Conservation (phyloP, 257 asterid species). For the Dorcoceras hygrometricum region DNA sequence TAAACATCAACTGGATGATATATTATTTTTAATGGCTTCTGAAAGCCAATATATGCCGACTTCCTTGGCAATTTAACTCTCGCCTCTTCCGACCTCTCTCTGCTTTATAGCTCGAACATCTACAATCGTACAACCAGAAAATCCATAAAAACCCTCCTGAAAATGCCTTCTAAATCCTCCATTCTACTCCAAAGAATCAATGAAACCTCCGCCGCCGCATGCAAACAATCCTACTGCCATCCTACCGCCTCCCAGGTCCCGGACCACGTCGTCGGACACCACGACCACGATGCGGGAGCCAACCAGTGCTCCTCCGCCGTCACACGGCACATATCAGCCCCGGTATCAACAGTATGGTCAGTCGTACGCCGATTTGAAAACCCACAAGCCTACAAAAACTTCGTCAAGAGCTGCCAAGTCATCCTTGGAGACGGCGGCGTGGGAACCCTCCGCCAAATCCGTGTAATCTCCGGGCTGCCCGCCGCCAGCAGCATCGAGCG, state of each 20-base stretch:
- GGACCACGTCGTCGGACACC: slow-evolving; percentile 21
- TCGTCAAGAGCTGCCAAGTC: slow-evolving; percentile 20
- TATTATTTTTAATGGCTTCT: background rate
- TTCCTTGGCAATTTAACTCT: background rate
- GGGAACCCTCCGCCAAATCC: slow-evolving; percentile 7
- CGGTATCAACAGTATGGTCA: slow-evolving; percentile 19
- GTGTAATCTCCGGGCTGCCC: slow-evolving; percentile 17
- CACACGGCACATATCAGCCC: slow-evolving; percentile 22
- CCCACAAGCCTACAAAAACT: slow-evolving; percentile 23
- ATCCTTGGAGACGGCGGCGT: slow-evolving; percentile 21
- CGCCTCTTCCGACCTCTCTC: slow-evolving; percentile 1
- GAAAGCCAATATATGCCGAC: background rate
- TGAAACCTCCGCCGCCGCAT: background rate
- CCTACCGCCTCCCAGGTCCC: background rate
- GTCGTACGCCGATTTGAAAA: slow-evolving; percentile 20
- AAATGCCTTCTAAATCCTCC: slow-evolving; percentile 24
- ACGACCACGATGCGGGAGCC: slow-evolving; percentile 18
- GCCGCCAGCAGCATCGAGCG: slow-evolving; percentile 18
- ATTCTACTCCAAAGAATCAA: slow-evolving; percentile 25
- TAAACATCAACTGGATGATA: background rate
- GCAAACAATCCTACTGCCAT: background rate
- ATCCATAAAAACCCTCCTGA: background rate
- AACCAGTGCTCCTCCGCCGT: slow-evolving; percentile 22
- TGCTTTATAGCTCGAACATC: background rate
- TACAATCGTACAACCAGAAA: background rate